Evolutionary conservation across 345 rosid genomes (phyloP), one percentile per base, ranked within the genome.

Genomic region (Bruguiera gymnorhiza): DNA sequence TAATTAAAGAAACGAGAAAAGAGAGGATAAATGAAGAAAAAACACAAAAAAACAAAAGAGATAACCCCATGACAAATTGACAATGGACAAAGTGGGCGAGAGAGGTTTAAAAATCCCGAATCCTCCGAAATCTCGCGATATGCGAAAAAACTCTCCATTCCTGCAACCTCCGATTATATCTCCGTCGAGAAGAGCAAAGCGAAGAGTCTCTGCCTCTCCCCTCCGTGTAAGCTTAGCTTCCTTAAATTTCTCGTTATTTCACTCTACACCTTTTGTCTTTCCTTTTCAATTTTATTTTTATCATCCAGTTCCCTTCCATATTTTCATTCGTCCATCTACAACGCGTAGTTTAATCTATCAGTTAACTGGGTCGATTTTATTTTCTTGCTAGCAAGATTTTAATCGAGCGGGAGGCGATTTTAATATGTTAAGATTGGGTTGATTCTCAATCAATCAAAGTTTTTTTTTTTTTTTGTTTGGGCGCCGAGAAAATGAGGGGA

Each of bases 41-140:
- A 13, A 26, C 18, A 20, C 6, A 8, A 53, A 11, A 63, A 18
- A 31, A 62, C 19, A 52, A 0, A 43, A 27, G 29, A 26, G 26
- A 81, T 66, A 74, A 76, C 82, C 71, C 64, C 72, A 34, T 34
- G 37, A 34, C 37, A 34, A 34, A 34, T 34, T 65, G 24, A 43
- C 50, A 43, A 43, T 11, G 15, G 50, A 43, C 1, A 15, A 43
- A 43, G 50, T 11, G 2, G 48, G 48, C 0, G 48, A 10, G 48
- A 11, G 48, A 39, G 50, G 5, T 13, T 13, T 13, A 15, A 13
- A 15, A 13, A 15, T 13, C 37, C 15, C 11, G 36, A 34, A 3
- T 39, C 19, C 69, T 63, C 60, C 82, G 71, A 80, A 82, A 73
- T 80, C 46, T 85, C 86, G 83, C 84, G 88, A 85, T 82, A 85